phyloP scores from a whole-genome alignment of 2,329 filamentous ascomycete genomes.

The Zymoseptoria pseudotritici region DNA sequence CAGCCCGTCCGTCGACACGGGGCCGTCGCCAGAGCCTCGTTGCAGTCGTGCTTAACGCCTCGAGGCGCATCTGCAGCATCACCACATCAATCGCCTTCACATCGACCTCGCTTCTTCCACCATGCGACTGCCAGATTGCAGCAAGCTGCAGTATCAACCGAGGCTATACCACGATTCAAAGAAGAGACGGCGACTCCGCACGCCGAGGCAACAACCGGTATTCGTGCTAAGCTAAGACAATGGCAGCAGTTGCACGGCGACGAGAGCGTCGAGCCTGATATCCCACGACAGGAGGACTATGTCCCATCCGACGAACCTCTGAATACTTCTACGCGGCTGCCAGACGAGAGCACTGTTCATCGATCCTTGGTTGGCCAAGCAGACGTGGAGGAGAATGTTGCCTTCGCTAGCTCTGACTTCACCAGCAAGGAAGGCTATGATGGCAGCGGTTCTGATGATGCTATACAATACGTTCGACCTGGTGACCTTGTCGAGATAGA shows the following conservation, averaged over 20 bases:
- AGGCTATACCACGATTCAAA: not conserved
- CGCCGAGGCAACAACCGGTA: slow-evolving; percentile 13
- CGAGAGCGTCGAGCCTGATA: slow-evolving; percentile 11
- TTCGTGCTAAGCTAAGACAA: slow-evolving; percentile 31
- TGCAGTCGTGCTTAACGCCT: not conserved
- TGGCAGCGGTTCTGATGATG: slow-evolving; percentile 22
- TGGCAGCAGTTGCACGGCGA: slow-evolving; percentile 39
- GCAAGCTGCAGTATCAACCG: not conserved
- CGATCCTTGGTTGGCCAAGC: slow-evolving; percentile 4
- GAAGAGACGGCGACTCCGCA: not conserved
- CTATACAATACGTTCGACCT: slow-evolving; percentile 32
- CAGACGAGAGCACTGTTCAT: slow-evolving; percentile 22
- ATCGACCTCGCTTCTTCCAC: not conserved
- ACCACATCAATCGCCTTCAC: not conserved
- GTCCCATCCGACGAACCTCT: slow-evolving; percentile 19
- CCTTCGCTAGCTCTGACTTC: slow-evolving; percentile 13
- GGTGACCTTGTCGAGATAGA: slow-evolving; percentile 45
- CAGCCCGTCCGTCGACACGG: not conserved
- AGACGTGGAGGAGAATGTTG: slow-evolving; percentile 19
- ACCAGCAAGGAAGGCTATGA: slow-evolving; percentile 25
- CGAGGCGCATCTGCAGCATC: not conserved
- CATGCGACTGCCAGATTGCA: not conserved
- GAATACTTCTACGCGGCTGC: slow-evolving; percentile 26
- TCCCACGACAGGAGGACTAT: slow-evolving; percentile 13
- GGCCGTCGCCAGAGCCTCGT: not conserved